These are phyloP conservation scores for Euptelea pleiosperma DNA, from an alignment of 164 flowering plant species.

Conservation along the genomic window DNA sequence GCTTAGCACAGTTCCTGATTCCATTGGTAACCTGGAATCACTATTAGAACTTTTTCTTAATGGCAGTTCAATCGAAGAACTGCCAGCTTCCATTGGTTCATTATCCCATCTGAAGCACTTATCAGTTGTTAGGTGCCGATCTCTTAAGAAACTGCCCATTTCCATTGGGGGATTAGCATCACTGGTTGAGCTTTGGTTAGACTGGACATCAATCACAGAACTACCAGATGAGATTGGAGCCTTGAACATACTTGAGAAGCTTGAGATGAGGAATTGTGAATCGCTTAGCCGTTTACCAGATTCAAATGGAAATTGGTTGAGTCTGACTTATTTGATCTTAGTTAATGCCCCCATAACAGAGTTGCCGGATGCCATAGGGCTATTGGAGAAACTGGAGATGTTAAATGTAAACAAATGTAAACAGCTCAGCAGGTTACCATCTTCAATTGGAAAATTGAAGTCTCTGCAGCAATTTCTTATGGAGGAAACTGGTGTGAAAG, in stretches of 20 bases:
- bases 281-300: slow-evolving; percentile 27
- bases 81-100: slow-evolving; percentile 37
- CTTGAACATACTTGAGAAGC: slow-evolving; percentile 31
- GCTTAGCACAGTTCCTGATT: slow-evolving; percentile 32
- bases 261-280: slow-evolving; percentile 29
- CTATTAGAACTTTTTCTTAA: slow-evolving; percentile 20
- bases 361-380: slow-evolving; percentile 46
- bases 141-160: slow-evolving; percentile 27
- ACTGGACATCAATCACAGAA: slow-evolving; percentile 19
- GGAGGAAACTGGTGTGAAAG: slow-evolving; percentile 29
- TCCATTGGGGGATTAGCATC: slow-evolving; percentile 36
- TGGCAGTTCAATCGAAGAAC: slow-evolving; percentile 23
- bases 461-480: slow-evolving; percentile 19
- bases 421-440: slow-evolving; percentile 30
- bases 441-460: slow-evolving; percentile 36
- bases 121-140: slow-evolving; percentile 22
- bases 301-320: slow-evolving; percentile 24
- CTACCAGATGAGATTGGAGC: slow-evolving; percentile 37
- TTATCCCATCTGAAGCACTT: slow-evolving; percentile 32
- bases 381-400: slow-evolving; percentile 29
- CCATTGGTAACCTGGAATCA: slow-evolving; percentile 35
- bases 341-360: slow-evolving; percentile 15
- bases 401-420: slow-evolving; percentile 30
- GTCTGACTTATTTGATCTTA: slow-evolving; percentile 21
- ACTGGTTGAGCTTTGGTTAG: slow-evolving; percentile 24